Evolutionary conservation across 345 rosid genomes (phyloP), one percentile per base, ranked within the genome.

Genomic region (Jatropha curcas): DNA sequence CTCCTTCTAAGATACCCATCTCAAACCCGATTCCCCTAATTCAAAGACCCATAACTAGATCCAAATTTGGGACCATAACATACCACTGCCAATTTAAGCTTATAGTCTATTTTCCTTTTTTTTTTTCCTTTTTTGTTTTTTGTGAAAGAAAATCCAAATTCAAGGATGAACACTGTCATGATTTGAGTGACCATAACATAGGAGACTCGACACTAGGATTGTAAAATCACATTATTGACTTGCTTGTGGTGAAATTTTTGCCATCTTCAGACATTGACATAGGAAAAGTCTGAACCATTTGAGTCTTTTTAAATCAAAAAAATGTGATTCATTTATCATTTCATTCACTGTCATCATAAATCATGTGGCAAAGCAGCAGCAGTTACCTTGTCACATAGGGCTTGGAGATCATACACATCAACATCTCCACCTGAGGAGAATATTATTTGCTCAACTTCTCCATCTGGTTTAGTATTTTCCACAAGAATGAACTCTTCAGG

Each of bases 401-500:
- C 72, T 84, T 94, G 88, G 76, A 94, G 97, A 84, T 94, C 97
- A 87, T 90, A 89, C 17, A 94, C 76, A 84, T 94, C 97, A 81
- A 94, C 85, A 58, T 89, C 90, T 75, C 95, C 98, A 60, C 95
- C 97, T 0, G 94, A 92, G 62, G 97, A 92, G 82, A 92, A 94
- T 76, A 92, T 77, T 60, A 94, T 90, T 72, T 89, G 89, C 78
- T 94, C 98, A 63, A 83, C 70, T 68, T 76, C 76, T 30, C 98
- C 97, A 82, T 92, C 91, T 68, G 85, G 64, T 24, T 80, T 79
- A 73, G 85, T 76, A 43, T 83, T 90, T 78, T 92, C 97, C 70
- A 87, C 77, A 35, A 94, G 88, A 72, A 90, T 86, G 78, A 94
- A 86, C 64, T 94, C 97, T 72, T 87, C 87, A 50, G 90, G 94